phyloP scores from a whole-genome alignment of 2,329 filamentous ascomycete species.

The Fusarium pseudonygamai region DNA sequence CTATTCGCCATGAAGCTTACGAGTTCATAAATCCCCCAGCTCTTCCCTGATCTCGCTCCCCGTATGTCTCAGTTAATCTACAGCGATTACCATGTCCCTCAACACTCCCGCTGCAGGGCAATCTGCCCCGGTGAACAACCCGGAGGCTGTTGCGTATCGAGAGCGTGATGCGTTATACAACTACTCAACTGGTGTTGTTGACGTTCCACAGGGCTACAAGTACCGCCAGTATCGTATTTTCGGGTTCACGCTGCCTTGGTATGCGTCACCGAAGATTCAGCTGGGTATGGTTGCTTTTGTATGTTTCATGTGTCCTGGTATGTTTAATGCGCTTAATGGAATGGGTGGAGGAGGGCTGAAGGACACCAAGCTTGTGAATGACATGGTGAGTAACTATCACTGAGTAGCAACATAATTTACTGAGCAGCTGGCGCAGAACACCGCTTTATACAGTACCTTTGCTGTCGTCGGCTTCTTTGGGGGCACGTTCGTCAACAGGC shows the following conservation, averaged over 20 bases:
- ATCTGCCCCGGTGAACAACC: constrained; percentile 28
- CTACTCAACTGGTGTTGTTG: constrained; percentile 16
- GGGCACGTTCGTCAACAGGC: constrained; percentile 78
- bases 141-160: constrained; percentile 16
- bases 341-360: constrained; percentile 67
- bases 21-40: not conserved
- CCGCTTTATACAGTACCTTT: constrained; percentile 76
- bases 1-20: not conserved
- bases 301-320: constrained; percentile 72
- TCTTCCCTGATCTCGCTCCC: not conserved
- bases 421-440: constrained; percentile 39
- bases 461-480: constrained; percentile 73
- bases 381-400: constrained; percentile 34
- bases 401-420: fast-evolving
- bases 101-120: constrained; percentile 34
- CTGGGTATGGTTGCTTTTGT: constrained; percentile 69
- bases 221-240: constrained; percentile 32
- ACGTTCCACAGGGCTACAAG: constrained; percentile 30
- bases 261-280: constrained; percentile 77
- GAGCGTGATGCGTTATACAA: constrained; percentile 9
- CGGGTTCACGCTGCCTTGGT: constrained; percentile 57
- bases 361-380: constrained; percentile 55
- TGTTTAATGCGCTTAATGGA: constrained; percentile 75
- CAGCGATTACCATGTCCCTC: constrained; percentile 17
- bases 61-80: not conserved